Conservation (phyloP, 768 basidiomycete genomes). For the Leccinellum luteum region DNA sequence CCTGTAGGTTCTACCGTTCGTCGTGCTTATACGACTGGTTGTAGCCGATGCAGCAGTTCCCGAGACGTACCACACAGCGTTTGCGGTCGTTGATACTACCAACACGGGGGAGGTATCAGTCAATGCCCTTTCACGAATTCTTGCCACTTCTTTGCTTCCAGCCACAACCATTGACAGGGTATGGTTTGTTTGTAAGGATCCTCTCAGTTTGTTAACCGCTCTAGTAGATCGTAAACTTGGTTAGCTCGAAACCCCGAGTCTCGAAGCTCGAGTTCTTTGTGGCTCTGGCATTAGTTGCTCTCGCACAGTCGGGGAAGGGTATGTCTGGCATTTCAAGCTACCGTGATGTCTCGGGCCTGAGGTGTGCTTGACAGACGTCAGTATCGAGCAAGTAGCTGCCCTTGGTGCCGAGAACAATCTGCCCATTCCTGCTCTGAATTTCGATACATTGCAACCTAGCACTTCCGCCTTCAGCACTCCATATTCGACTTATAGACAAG, state of each 20-base stretch:
- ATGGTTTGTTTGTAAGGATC: not conserved
- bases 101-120: constrained; percentile 79
- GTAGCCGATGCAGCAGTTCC: constrained; percentile 81
- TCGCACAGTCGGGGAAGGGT: constrained; percentile 85
- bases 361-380: constrained; percentile 51
- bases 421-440: constrained; percentile 69
- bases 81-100: constrained; percentile 66
- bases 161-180: constrained; percentile 85
- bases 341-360: not conserved
- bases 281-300: constrained; percentile 80
- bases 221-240: constrained; percentile 81
- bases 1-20: not conserved
- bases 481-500: constrained; percentile 43
- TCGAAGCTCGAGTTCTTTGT: constrained; percentile 92
- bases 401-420: constrained; percentile 76
- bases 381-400: constrained; percentile 78
- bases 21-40: constrained; percentile 11
- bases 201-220: constrained; percentile 4
- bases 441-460: constrained; percentile 54
- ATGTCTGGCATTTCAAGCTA: constrained; percentile 10
- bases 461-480: constrained; percentile 48
- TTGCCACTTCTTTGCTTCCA: constrained; percentile 74
- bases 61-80: constrained; percentile 69
- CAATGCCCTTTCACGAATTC: constrained; percentile 74
- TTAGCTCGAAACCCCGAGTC: constrained; percentile 75